Evolutionary conservation across 805 yeast genomes (phyloP).

Genomic region (Kockiozyma suomiensis): DNA sequence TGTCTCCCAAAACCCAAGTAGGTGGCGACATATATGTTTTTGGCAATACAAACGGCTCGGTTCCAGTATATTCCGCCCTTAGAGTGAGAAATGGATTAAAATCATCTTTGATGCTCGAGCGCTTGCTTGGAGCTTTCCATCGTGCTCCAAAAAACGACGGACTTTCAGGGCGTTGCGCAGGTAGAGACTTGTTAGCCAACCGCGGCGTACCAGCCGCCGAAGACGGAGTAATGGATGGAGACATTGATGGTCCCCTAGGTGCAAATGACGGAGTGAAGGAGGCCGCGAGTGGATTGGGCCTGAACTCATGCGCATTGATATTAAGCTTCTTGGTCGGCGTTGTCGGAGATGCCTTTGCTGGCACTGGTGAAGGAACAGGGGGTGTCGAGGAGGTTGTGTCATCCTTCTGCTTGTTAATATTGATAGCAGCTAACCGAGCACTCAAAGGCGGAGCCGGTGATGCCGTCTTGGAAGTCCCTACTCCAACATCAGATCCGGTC

Average conservation of each 20-base stretch:
- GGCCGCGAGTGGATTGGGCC: conserved; percentile 69
- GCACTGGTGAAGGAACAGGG: conserved; percentile 19
- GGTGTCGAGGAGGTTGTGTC: conserved; percentile 28
- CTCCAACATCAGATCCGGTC: conserved; percentile 11
- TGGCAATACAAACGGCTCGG: conserved; percentile 16
- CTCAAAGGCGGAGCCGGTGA: conserved; percentile 24
- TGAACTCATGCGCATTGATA: conserved; percentile 62
- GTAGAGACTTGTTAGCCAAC: conserved; percentile 1
- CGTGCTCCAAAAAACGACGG: conserved; percentile 26
- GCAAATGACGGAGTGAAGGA: conserved; percentile 57
- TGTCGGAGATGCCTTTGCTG: conserved; percentile 19
- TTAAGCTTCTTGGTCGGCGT: conserved; percentile 54
- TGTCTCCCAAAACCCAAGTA: conserved; percentile 21
- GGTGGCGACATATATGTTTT: conserved; percentile 28
- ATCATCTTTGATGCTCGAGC: conserved; percentile 14
- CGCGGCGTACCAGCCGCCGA: conserved; percentile 21
- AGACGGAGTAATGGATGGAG: conserved; percentile 14
- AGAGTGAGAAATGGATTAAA: conserved; percentile 32
- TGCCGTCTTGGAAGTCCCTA: conserved; percentile 16
- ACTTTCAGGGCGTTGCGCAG: conserved; percentile 18
- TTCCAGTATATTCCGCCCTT: conserved; percentile 22
- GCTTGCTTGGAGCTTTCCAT: conserved; percentile 11
- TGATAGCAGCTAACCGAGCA: conserved; percentile 12
- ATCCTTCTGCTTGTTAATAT: conserved; percentile 13
- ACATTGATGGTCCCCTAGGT: conserved; percentile 12